phyloP scores from a whole-genome alignment of 2,329 filamentous ascomycete species.

The Aquanectria penicillioides region DNA sequence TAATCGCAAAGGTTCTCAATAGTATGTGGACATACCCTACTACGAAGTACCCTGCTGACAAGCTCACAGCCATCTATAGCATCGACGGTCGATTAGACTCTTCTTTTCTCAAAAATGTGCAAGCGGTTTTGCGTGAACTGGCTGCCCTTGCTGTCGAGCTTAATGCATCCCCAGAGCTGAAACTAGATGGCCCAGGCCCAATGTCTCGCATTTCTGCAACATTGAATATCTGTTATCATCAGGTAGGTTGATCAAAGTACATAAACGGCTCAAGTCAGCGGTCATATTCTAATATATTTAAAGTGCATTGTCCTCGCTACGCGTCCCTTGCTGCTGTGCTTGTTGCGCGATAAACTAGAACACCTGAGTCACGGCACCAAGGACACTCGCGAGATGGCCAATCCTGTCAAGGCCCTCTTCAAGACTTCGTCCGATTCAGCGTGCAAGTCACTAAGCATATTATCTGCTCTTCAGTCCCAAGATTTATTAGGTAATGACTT shows the following conservation, averaged over 20 bases:
- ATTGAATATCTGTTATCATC: conserved; percentile 21
- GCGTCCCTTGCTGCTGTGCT: conserved; percentile 8
- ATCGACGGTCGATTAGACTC: conserved; percentile 7
- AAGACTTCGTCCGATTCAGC: conserved; percentile 15
- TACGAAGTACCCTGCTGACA: not conserved
- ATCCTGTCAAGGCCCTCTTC: conserved; percentile 12
- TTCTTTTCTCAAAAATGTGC: conserved; percentile 3
- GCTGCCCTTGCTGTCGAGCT: conserved; percentile 5
- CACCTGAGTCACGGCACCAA: not conserved
- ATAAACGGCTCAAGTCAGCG: not conserved
- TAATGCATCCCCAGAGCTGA: not conserved
- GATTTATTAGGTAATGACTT: conserved; percentile 13
- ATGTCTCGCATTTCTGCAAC: conserved; percentile 15
- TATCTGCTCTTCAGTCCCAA: conserved; percentile 6
- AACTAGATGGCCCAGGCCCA: not conserved
- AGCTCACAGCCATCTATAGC: conserved; percentile 2
- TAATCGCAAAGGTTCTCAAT: conserved; percentile 15
- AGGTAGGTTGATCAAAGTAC: not conserved
- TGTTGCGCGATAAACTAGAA: conserved; percentile 10
- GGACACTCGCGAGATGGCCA: not conserved
- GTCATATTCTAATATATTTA: not conserved
- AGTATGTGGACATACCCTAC: not conserved
- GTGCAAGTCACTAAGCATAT: conserved; percentile 4
- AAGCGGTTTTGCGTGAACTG: conserved; percentile 4
- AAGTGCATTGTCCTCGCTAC: conserved; percentile 20